Evolutionary conservation across 1,284 basidiomycete genomes (phyloP).

Genomic region (Rhodotorula glutinis): DNA sequence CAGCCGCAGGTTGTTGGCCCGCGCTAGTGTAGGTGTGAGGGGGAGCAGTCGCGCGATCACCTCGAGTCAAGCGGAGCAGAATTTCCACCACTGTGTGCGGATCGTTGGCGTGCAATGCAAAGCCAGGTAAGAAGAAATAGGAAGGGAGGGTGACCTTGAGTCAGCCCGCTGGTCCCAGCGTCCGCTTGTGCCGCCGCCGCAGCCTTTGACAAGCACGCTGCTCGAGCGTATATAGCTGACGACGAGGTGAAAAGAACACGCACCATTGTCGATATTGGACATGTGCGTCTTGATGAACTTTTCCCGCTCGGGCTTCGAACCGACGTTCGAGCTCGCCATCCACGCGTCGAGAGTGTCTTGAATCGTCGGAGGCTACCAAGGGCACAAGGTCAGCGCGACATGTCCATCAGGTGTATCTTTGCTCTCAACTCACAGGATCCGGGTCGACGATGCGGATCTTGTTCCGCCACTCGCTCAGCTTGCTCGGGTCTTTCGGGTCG

Average conservation of each 20-base stretch:
- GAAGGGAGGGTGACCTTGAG: constrained; percentile 6
- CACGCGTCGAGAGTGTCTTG: constrained; percentile 82
- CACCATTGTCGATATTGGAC: constrained; percentile 66
- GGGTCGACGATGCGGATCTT: constrained; percentile 90
- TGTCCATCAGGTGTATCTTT: not conserved
- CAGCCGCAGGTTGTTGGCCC: constrained; percentile 51
- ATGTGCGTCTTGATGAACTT: constrained; percentile 84
- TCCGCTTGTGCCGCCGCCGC: not conserved
- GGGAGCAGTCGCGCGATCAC: constrained; percentile 63
- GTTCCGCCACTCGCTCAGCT: constrained; percentile 68
- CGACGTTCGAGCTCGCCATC: constrained; percentile 74
- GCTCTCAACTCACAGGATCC: constrained; percentile 73
- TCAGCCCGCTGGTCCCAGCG: not conserved
- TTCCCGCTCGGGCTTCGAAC: constrained; percentile 69
- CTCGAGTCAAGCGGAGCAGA: constrained; percentile 78
- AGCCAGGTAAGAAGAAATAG: not conserved
- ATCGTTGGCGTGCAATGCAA: not conserved
- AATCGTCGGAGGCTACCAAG: constrained; percentile 76
- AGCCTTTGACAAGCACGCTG: too few relatives aligned
- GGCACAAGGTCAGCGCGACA: not conserved
- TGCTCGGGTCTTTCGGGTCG: constrained; percentile 38
- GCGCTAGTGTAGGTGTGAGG: constrained; percentile 32
- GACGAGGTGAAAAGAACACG: not conserved
- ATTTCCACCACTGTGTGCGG: constrained; percentile 66
- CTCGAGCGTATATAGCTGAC: not conserved